A percentile compares a stretch with the other conserved stretches of the same genome.
phyloP scores from a whole-genome alignment of 2,329 filamentous ascomycete genomes.

The Exophiala oligosperma region DNA sequence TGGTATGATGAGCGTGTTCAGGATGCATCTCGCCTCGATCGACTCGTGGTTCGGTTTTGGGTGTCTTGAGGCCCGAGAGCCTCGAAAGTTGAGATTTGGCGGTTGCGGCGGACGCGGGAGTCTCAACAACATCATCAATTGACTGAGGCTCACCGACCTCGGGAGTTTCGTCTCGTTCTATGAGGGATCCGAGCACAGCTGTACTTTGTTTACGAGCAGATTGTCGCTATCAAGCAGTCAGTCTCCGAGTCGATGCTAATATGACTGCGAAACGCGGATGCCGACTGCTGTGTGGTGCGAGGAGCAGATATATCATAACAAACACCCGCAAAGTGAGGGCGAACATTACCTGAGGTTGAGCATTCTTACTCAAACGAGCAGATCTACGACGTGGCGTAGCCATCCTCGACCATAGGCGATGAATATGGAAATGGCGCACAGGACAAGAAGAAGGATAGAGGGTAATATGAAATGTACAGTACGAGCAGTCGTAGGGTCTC shows the following conservation, averaged over 20 bases:
- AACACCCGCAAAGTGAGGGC: constrained; percentile 3
- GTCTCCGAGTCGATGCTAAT: neutral
- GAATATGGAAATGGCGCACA: neutral
- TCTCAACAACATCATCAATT: constrained; percentile 35
- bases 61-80: constrained; percentile 53
- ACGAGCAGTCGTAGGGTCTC: neutral
- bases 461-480: neutral
- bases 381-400: constrained; percentile 26
- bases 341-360: constrained; percentile 23
- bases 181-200: constrained; percentile 44
- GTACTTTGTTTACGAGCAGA: constrained; percentile 28
- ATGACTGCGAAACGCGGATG: too few relatives aligned
- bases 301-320: neutral
- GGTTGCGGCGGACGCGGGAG: constrained; percentile 34
- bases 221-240: constrained; percentile 16
- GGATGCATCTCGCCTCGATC: constrained; percentile 86
- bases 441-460: neutral
- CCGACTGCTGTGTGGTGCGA: too few relatives aligned
- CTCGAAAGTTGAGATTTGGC: constrained; percentile 34
- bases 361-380: constrained; percentile 26
- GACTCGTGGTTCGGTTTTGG: constrained; percentile 67
- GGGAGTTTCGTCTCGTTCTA: constrained; percentile 49
- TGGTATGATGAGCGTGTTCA: constrained; percentile 72
- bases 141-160: constrained; percentile 33
- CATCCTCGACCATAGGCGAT: constrained; percentile 8